Evolutionary conservation across 2,329 filamentous ascomycete species (phyloP).

Genomic region (Diaporthe sp.): DNA sequence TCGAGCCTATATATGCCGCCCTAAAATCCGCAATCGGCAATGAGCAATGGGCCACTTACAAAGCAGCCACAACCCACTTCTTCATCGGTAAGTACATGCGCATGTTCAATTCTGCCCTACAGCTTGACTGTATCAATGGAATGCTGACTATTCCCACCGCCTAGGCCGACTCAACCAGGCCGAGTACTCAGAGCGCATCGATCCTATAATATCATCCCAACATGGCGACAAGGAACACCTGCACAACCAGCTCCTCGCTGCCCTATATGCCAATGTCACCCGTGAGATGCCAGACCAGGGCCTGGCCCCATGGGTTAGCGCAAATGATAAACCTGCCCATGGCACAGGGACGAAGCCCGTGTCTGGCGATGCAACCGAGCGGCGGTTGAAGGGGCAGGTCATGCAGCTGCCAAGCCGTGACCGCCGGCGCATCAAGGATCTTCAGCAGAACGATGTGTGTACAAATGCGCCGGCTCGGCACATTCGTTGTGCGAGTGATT

Average conservation of each 20-base stretch:
- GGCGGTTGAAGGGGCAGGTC: constrained; percentile 74
- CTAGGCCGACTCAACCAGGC: constrained; percentile 71
- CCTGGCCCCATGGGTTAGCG: constrained; percentile 77
- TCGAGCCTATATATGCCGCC: constrained; percentile 72
- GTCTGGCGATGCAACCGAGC: constrained; percentile 73
- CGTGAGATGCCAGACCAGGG: constrained; percentile 75
- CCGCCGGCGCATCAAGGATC: constrained; percentile 73
- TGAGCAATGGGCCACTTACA: constrained; percentile 74
- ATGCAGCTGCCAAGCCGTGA: constrained; percentile 77
- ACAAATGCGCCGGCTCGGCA: background rate
- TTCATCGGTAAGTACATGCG: constrained; percentile 62
- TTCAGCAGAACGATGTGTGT: constrained; percentile 70
- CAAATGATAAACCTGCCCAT: constrained; percentile 73
- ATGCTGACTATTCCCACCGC: constrained; percentile 37
- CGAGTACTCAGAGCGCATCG: constrained; percentile 69
- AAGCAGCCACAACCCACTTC: constrained; percentile 71
- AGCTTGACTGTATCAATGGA: background rate
- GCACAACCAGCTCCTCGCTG: constrained; percentile 75
- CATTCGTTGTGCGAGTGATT: background rate
- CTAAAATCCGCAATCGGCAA: constrained; percentile 68
- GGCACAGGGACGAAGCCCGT: constrained; percentile 69
- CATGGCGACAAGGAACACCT: constrained; percentile 71
- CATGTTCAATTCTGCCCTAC: constrained; percentile 14
- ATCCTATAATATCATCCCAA: constrained; percentile 67
- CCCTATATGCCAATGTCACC: constrained; percentile 76